Evolutionary conservation across 805 yeast species (phyloP).

Genomic region (Torulaspora gathmanii): DNA sequence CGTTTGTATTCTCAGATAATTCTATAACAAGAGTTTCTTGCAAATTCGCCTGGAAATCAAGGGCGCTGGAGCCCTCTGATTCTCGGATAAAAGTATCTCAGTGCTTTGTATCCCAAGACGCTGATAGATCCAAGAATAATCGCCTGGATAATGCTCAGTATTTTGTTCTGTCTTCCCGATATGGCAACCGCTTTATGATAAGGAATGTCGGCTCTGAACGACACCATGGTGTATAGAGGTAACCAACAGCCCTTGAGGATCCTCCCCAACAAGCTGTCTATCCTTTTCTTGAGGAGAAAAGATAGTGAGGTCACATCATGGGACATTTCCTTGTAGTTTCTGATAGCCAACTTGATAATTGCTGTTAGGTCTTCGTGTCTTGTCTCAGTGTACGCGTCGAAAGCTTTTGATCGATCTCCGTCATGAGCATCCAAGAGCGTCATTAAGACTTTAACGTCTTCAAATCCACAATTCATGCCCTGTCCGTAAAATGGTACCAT

Average conservation of each 20-base stretch:
- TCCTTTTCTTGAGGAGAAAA: conserved; percentile 59
- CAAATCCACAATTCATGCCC: conserved; percentile 95
- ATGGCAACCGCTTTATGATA: conserved; percentile 62
- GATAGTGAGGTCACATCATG: conserved; percentile 60
- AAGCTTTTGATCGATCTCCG: conserved; percentile 45
- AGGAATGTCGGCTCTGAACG: conserved; percentile 77
- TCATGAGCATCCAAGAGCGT: conserved; percentile 40
- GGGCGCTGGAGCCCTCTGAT: conserved; percentile 2
- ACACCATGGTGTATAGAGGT: conserved; percentile 88
- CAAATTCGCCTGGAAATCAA: neutral
- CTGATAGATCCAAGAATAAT: conserved; percentile 10
- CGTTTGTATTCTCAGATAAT: no score
- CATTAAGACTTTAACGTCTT: conserved; percentile 71
- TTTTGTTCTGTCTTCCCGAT: conserved; percentile 49
- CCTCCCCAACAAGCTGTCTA: conserved; percentile 63
- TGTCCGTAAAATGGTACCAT: conserved; percentile 99
- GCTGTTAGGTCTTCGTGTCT: conserved; percentile 69
- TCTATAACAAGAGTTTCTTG: no score
- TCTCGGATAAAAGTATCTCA: neutral
- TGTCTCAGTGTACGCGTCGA: conserved; percentile 47
- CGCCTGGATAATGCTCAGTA: conserved; percentile 37
- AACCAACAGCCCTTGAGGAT: conserved; percentile 63
- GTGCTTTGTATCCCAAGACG: conserved; percentile 7
- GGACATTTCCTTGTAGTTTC: conserved; percentile 84
- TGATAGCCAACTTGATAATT: conserved; percentile 71